Conservation (phyloP, 257 asterid species). For the Nicotiana otophora region DNA sequence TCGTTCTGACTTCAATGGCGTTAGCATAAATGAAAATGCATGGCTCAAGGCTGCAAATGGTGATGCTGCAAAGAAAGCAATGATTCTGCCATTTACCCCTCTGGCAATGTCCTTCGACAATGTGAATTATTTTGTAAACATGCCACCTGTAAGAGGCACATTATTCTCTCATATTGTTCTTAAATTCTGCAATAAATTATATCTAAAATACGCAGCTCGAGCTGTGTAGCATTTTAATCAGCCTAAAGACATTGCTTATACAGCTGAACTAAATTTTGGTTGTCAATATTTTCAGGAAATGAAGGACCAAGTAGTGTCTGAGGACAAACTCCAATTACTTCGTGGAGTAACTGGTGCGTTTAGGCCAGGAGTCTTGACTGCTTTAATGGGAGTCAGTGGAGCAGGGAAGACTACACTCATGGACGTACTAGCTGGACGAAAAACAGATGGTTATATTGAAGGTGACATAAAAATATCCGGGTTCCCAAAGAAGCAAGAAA, state of each 20-base stretch:
- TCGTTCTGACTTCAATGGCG: slow-evolving; percentile 16
- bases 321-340: slow-evolving; percentile 54
- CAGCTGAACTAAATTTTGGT: neutral
- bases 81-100: slow-evolving; percentile 75
- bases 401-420: slow-evolving; percentile 70
- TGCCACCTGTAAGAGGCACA: slow-evolving; percentile 53
- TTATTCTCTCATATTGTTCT: neutral
- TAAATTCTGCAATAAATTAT: neutral
- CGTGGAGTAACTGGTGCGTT: slow-evolving; percentile 60
- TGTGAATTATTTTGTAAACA: slow-evolving; percentile 63
- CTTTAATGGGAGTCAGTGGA: slow-evolving; percentile 75
- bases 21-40: slow-evolving; percentile 24
- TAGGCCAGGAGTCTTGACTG: slow-evolving; percentile 70
- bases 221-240: neutral
- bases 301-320: slow-evolving; percentile 59
- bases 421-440: slow-evolving; percentile 72
- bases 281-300: slow-evolving; percentile 40
- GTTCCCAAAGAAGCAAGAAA: slow-evolving; percentile 63
- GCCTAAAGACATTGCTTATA: neutral
- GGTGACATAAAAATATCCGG: slow-evolving; percentile 68
- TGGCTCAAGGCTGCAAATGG: slow-evolving; percentile 28
- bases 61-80: slow-evolving; percentile 57
- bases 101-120: slow-evolving; percentile 60
- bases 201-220: neutral
- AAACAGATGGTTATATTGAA: slow-evolving; percentile 62